phyloP scores from a whole-genome alignment of 2,329 filamentous ascomycete genomes.

The Colletotrichum camelliae region DNA sequence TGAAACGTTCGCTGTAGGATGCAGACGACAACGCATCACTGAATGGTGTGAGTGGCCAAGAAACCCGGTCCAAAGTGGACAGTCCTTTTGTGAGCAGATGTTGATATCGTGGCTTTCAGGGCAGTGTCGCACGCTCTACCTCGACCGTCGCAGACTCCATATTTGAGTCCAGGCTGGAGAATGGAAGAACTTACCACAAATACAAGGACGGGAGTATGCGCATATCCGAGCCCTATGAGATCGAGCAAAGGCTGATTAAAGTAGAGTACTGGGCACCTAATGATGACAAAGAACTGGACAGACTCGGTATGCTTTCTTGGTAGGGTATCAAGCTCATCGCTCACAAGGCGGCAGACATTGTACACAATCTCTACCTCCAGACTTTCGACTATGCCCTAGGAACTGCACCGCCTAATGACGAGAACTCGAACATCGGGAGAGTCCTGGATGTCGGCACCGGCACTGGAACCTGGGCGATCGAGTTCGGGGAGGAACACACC shows the following conservation, averaged over 20 bases:
- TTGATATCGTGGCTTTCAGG: background rate
- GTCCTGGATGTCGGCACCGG: background rate
- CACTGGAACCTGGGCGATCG: background rate
- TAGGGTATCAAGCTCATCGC: background rate
- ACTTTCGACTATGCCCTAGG: background rate
- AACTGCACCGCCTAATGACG: background rate
- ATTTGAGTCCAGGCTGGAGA: background rate
- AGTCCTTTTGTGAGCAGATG: background rate
- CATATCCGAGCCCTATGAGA: background rate
- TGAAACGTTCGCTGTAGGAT: background rate
- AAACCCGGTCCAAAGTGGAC: background rate
- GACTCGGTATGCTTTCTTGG: background rate
- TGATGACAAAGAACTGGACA: background rate
- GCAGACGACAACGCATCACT: background rate
- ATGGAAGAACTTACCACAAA: background rate
- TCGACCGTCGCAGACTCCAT: background rate
- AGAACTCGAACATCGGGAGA: background rate
- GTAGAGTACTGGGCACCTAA: background rate
- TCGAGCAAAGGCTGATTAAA: background rate
- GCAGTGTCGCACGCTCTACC: background rate
- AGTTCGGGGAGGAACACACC: background rate
- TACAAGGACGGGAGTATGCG: background rate
- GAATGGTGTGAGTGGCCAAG: background rate
- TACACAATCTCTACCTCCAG: background rate
- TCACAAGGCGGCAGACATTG: background rate